Evolutionary conservation across 2,329 filamentous ascomycete genomes (phyloP).

Genomic region (Verticillium klebahnii): DNA sequence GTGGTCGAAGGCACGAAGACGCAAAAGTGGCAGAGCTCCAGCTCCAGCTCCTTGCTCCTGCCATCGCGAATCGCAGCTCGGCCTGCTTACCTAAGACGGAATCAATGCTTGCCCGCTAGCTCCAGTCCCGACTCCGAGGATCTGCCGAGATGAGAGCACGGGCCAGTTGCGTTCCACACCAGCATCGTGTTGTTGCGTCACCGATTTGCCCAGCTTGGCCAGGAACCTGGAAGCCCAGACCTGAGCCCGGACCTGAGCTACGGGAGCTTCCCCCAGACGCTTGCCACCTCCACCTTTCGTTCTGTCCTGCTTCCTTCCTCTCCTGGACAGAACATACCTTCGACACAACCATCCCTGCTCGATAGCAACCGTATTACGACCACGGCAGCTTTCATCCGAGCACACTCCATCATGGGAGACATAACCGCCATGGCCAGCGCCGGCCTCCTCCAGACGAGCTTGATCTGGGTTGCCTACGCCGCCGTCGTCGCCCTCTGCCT

Average conservation of each 20-base stretch:
- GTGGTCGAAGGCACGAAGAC: neutral
- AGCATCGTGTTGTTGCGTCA: neutral
- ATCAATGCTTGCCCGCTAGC: neutral
- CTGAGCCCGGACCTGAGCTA: neutral
- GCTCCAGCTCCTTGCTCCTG: too few species aligned
- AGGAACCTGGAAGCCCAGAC: neutral
- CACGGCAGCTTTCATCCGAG: neutral
- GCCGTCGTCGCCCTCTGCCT: conserved; percentile 75
- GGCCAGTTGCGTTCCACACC: neutral
- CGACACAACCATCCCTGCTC: neutral
- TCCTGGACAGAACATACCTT: neutral
- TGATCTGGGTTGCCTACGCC: conserved; percentile 94
- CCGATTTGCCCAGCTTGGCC: neutral
- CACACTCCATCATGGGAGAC: conserved; percentile 1
- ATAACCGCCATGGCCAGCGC: conserved; percentile 33
- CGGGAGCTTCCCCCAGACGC: neutral
- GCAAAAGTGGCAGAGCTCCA: neutral
- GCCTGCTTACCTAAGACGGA: neutral
- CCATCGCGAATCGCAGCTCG: neutral
- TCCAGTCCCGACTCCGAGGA: neutral
- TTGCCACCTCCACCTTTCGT: neutral
- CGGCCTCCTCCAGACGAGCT: conserved; percentile 73
- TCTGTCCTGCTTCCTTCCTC: neutral
- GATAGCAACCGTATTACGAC: neutral
- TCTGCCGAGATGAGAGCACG: neutral